Evolutionary conservation across 306 rosid species (phyloP), one percentile per base, ranked within the genome.

Genomic region (Pyrus communis): DNA sequence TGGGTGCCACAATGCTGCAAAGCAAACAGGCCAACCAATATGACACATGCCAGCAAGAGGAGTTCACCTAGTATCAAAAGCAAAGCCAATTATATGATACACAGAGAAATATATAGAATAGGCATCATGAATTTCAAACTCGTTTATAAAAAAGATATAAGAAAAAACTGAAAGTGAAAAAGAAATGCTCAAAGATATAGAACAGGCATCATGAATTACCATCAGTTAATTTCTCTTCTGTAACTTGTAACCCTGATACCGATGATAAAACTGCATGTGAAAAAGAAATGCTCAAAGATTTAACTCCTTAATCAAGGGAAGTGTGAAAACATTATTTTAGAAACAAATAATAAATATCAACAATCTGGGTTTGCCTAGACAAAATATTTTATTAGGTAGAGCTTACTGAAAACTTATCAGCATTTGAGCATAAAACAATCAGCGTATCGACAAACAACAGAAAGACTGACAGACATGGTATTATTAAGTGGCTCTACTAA

Each of bases 1-100:
- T 88, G 96, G 67, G 96, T 90, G 78, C 97, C 97, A 72, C 72
- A 86, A 76, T 92, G 97, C 86, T 92, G 97, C 77, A 92, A 93
- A 54, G 96, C 93, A 90, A 93, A 93, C 78, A 90, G 86, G 30
- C 93, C 97, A 76, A 90, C 82, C 88, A 93, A 87, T 78, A 93
- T 90, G 66, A 77, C 91, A 87, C 96, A 93, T 67, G 97, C 93
- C 73, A 92, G 82, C 86, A 90, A 74, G 70, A 90, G 81, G 77
- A 93, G 89, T 77, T 79, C 91, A 75, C 89, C 97, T 90, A 78
- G 75, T 63, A 70, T 68, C 70, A 57, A 66, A 57, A 14, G 67
- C 40, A 61, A 73, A 11, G 70, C 79, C 49, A 59, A 49, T 75
- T 23, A 67, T 8, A 66, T 79, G 46, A 51, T 60, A 59, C 55